Evolutionary conservation across 495 filamentous ascomycete species (phyloP).

Genomic region (Podospora comata): DNA sequence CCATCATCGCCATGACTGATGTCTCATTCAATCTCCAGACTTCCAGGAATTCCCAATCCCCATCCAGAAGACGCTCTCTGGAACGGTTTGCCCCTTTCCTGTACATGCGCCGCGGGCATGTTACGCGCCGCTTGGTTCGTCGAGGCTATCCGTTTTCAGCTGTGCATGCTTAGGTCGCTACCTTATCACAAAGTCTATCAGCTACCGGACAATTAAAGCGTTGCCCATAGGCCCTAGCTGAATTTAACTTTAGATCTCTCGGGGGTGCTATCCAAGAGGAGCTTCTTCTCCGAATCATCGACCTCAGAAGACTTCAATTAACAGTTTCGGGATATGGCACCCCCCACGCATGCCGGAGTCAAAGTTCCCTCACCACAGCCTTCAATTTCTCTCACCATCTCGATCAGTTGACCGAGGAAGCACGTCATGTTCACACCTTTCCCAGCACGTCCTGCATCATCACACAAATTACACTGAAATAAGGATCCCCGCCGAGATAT

Average conservation of each 20-base stretch:
- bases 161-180: neutral
- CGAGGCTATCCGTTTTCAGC: constrained; percentile 8
- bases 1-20: neutral
- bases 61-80: neutral
- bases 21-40: neutral
- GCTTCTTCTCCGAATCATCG: neutral
- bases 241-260: neutral
- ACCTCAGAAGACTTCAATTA: neutral
- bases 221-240: constrained; percentile 2
- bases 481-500: constrained; percentile 1
- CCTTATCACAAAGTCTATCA: neutral
- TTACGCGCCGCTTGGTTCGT: neutral
- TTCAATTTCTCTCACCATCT: neutral
- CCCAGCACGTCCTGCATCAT: neutral
- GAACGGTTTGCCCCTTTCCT: constrained; percentile 1
- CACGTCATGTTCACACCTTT: too few species aligned
- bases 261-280: neutral
- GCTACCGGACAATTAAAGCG: neutral
- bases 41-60: neutral
- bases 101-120: neutral
- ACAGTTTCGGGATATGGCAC: neutral
- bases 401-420: too few species aligned
- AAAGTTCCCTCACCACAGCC: neutral
- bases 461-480: neutral
- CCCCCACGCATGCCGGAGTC: neutral